Evolutionary conservation across 1,284 basidiomycete genomes (phyloP).

Genomic region (Sanghuangporus baumii): DNA sequence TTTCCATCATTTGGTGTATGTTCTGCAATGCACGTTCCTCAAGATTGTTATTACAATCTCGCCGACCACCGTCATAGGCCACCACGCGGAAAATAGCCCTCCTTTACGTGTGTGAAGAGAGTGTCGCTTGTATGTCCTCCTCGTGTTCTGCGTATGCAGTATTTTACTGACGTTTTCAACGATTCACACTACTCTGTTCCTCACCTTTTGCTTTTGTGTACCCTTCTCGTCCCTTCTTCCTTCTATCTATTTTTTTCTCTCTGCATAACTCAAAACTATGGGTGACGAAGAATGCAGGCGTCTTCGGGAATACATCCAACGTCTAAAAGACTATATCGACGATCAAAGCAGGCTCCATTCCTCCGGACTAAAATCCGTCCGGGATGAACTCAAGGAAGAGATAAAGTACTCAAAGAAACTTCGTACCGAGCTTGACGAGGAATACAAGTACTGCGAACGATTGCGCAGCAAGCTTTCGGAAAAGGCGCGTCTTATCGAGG

Average conservation of each 20-base stretch:
- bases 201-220: neutral
- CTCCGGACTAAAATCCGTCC: neutral
- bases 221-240: neutral
- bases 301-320: conserved; percentile 5
- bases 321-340: conserved; percentile 10
- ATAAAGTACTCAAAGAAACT: conserved; percentile 5
- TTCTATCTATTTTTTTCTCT: neutral
- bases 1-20: neutral
- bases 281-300: conserved; percentile 9
- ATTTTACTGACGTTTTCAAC: neutral
- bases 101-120: conserved; percentile 12
- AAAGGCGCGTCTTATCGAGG: neutral
- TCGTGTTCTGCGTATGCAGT: neutral
- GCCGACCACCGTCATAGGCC: neutral
- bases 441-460: conserved; percentile 7
- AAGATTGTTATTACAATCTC: neutral
- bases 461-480: neutral
- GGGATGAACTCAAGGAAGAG: conserved; percentile 8
- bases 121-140: conserved; percentile 2
- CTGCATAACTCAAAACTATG: neutral
- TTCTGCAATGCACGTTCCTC: neutral
- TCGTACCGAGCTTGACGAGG: conserved; percentile 8
- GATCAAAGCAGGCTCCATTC: conserved; percentile 9
- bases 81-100: neutral
- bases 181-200: neutral